Evolutionary conservation across 2,329 filamentous ascomycete genomes (phyloP).

Genomic region (Penicillium sp.): DNA sequence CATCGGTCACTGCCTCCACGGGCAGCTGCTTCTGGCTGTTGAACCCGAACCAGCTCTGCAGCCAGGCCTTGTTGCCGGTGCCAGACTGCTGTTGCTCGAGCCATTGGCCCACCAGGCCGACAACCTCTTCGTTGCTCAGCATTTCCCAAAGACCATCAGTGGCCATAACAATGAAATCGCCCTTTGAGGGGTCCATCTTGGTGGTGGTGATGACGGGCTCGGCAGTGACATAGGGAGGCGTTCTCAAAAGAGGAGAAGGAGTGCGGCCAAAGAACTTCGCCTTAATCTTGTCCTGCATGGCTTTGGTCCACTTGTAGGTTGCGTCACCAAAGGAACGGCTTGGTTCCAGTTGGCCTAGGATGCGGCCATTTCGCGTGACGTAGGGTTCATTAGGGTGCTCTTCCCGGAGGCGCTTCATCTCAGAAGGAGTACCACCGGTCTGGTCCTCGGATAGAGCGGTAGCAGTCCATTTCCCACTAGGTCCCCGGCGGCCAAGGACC

Average conservation of each 20-base stretch:
- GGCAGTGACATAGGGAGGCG: slow-evolving; percentile 93
- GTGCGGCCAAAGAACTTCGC: slow-evolving; percentile 80
- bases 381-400: slow-evolving; percentile 86
- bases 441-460: slow-evolving; percentile 87
- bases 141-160: slow-evolving; percentile 98
- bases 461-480: slow-evolving; percentile 85
- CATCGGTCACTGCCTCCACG: slow-evolving; percentile 60
- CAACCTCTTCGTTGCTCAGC: slow-evolving; percentile 96
- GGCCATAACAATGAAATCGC: slow-evolving; percentile 93
- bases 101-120: slow-evolving; percentile 95
- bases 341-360: slow-evolving; percentile 86
- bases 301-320: slow-evolving; percentile 89
- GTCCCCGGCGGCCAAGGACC: slow-evolving; percentile 73
- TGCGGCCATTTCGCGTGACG: slow-evolving; percentile 81
- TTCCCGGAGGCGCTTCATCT: slow-evolving; percentile 73
- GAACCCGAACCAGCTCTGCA: slow-evolving; percentile 63
- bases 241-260: slow-evolving; percentile 71
- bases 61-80: slow-evolving; percentile 54
- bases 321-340: slow-evolving; percentile 94
- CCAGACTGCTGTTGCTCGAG: slow-evolving; percentile 65
- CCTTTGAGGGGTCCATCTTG: slow-evolving; percentile 78
- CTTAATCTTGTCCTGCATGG: slow-evolving; percentile 77
- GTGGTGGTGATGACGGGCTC: slow-evolving; percentile 94
- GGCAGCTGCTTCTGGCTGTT: slow-evolving; percentile 57
- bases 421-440: slow-evolving; percentile 81